Conservation (phyloP, 495 filamentous ascomycete genomes). For the Jackrogersella multiformis region DNA sequence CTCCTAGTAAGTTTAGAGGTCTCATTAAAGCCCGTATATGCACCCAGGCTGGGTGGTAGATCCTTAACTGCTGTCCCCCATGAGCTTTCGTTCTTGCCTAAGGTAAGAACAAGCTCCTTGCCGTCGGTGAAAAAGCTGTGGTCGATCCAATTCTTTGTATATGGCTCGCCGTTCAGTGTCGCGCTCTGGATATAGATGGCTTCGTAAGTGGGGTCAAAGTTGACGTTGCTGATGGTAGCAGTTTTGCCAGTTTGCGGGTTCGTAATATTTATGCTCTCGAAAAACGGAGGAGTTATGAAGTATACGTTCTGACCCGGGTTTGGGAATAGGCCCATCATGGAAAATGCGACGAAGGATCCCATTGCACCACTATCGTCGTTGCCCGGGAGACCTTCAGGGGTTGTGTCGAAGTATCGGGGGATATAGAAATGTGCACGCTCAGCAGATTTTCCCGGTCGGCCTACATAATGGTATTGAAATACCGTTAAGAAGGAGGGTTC, state of each 20-base stretch:
- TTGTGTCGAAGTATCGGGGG: constrained; percentile 69
- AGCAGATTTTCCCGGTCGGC: constrained; percentile 70
- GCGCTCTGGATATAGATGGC: constrained; percentile 76
- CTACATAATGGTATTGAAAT: constrained; percentile 77
- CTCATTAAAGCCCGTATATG: constrained; percentile 48
- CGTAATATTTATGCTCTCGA: constrained; percentile 70
- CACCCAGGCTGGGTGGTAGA: constrained; percentile 66
- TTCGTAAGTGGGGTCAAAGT: constrained; percentile 71
- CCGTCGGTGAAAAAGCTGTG: constrained; percentile 80
- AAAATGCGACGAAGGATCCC: constrained; percentile 74
- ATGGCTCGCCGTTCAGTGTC: constrained; percentile 70
- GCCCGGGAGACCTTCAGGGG: constrained; percentile 69
- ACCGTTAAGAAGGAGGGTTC: constrained; percentile 76
- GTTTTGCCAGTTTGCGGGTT: constrained; percentile 68
- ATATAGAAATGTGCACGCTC: constrained; percentile 72
- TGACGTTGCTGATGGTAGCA: constrained; percentile 66
- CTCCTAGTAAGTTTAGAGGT: constrained; percentile 21
- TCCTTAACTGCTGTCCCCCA: constrained; percentile 74
- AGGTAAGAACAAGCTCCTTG: constrained; percentile 70
- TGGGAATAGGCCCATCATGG: constrained; percentile 79
- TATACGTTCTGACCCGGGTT: constrained; percentile 80
- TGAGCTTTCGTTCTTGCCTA: constrained; percentile 70
- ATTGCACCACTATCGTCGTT: constrained; percentile 80
- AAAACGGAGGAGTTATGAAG: constrained; percentile 73
- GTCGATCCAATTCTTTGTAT: constrained; percentile 75